phyloP scores from a whole-genome alignment of 202 grass and related monocot genomes.

The Sporobolus alterniflorus region DNA sequence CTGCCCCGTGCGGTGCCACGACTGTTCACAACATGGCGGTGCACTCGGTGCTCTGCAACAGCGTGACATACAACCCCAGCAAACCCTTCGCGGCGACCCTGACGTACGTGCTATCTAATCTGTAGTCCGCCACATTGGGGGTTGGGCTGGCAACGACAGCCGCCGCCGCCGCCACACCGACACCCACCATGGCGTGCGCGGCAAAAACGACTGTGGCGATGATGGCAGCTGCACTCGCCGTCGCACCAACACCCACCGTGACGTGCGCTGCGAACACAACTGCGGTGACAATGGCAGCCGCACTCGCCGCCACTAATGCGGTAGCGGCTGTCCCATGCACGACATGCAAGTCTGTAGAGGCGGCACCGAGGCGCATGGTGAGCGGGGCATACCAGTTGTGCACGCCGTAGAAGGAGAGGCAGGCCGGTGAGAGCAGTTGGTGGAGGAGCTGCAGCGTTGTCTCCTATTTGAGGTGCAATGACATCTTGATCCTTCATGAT shows the following conservation, averaged over 20 bases:
- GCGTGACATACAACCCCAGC: constrained; percentile 35
- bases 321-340: constrained; percentile 38
- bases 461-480: too few species aligned
- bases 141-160: too few species aligned
- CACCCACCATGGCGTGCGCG: too few species aligned
- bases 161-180: too few species aligned
- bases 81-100: constrained; percentile 62
- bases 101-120: constrained; percentile 46
- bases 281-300: constrained; percentile 37
- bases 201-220: too few species aligned
- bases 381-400: constrained; percentile 57
- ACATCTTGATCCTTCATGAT: too few species aligned
- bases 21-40: constrained; percentile 38
- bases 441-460: too few species aligned
- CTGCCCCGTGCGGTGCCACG: background rate
- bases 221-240: too few species aligned
- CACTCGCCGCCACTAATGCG: constrained; percentile 26
- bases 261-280: constrained; percentile 69
- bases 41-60: constrained; percentile 60
- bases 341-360: constrained; percentile 32
- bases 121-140: constrained; percentile 22
- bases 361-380: constrained; percentile 44
- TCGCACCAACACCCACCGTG: constrained; percentile 49
- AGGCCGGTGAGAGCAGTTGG: too few species aligned
- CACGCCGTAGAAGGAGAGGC: constrained; percentile 44